Percentiles rank a stretch among this genome's conserved stretches.
Evolutionary conservation across 2,329 filamentous ascomycete species (phyloP).

Genomic region (Chaetomiaceae sp.): DNA sequence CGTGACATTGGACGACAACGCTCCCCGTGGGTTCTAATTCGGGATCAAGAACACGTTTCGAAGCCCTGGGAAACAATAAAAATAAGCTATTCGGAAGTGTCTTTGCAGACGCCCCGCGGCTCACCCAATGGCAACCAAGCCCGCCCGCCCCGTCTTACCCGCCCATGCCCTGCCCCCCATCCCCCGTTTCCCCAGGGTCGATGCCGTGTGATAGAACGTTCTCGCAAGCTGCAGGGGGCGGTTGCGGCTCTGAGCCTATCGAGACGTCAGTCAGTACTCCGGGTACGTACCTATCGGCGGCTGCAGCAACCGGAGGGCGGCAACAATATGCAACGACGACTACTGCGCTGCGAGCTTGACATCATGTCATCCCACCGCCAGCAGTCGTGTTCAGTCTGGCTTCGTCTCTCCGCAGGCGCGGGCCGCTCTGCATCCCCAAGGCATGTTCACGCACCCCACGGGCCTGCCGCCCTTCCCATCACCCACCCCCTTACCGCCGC

Average conservation of each 20-base stretch:
- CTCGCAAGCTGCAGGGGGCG: constrained; percentile 6
- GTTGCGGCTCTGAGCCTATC: constrained; percentile 10
- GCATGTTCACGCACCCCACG: neutral
- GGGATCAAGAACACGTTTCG: constrained; percentile 14
- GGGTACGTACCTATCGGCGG: neutral
- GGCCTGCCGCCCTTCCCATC: neutral
- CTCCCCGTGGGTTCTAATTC: constrained; percentile 7
- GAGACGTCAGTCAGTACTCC: neutral
- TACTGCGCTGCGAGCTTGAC: too few relatives aligned
- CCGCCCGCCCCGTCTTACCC: neutral
- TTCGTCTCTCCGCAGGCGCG: neutral
- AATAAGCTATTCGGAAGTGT: constrained; percentile 10
- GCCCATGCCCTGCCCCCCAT: neutral
- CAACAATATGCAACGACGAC: constrained; percentile 1
- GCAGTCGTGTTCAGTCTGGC: too few relatives aligned
- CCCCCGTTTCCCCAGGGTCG: constrained; percentile 1
- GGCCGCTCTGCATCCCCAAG: neutral
- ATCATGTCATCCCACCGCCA: too few relatives aligned
- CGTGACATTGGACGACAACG: constrained; percentile 15
- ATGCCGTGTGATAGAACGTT: constrained; percentile 5
- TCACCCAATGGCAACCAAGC: neutral
- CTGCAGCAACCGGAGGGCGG: constrained; percentile 4
- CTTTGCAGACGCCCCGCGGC: neutral
- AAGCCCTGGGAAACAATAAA: constrained; percentile 10
- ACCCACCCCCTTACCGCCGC: constrained; percentile 14